Evolutionary conservation across 306 rosid species (phyloP).

Genomic region (Astragalus membranaceus): DNA sequence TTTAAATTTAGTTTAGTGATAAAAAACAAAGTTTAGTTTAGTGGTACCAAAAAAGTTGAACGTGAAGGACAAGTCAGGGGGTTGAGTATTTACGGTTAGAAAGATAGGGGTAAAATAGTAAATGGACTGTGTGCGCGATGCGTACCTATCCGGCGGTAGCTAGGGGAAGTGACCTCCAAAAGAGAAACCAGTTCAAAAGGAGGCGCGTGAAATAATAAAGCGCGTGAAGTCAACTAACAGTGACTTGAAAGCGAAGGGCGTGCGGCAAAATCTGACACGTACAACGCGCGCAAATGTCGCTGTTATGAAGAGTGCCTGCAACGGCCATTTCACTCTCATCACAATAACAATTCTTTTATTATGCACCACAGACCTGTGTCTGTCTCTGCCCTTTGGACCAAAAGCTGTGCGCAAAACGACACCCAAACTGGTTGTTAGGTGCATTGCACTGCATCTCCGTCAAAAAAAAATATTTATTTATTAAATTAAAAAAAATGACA

Average conservation of each 20-base stretch:
- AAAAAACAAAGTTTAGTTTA: too few relatives aligned
- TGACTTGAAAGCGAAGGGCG: conserved; percentile 32
- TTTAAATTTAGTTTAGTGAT: too few relatives aligned
- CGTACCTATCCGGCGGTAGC: conserved; percentile 27
- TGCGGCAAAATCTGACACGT: conserved; percentile 68
- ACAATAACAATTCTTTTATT: background rate
- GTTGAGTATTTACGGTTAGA: too few relatives aligned
- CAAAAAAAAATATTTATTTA: background rate
- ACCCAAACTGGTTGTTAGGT: conserved; percentile 15
- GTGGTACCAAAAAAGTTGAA: too few relatives aligned
- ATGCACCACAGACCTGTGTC: background rate
- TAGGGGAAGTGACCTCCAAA: background rate
- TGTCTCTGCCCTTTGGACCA: conserved; percentile 5
- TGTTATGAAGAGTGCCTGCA: conserved; percentile 38
- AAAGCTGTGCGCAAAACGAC: conserved; percentile 27
- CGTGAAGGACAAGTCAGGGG: too few relatives aligned
- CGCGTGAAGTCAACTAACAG: conserved; percentile 30
- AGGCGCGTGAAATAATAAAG: background rate
- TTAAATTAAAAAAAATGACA: background rate
- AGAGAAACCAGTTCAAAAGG: conserved; percentile 8
- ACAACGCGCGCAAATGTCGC: conserved; percentile 84
- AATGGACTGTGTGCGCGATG: conserved; percentile 1
- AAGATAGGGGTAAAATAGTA: background rate
- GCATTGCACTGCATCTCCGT: background rate
- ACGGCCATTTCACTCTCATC: conserved; percentile 23